phyloP scores from a whole-genome alignment of 2,329 filamentous ascomycete species.

The Alternaria arbusti region DNA sequence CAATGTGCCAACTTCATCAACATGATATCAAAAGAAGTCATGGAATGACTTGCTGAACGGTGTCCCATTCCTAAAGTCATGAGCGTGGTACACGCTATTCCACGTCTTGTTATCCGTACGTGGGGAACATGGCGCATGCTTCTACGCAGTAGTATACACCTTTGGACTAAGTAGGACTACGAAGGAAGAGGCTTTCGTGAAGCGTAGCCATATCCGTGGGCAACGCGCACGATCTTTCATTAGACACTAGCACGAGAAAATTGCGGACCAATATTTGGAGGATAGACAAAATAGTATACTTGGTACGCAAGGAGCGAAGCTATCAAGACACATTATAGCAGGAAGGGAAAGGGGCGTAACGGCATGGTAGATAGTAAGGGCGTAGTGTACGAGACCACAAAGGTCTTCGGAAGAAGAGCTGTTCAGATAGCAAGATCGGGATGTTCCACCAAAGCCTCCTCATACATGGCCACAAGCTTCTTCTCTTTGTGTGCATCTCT shows the following conservation, averaged over 20 bases:
- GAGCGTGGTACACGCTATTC: not conserved
- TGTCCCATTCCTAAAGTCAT: not conserved
- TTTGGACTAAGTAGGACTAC: not conserved
- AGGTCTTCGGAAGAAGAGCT: not conserved
- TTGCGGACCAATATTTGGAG: not conserved
- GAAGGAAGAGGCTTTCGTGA: not conserved
- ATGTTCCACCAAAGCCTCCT: not conserved
- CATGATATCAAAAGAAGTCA: not conserved
- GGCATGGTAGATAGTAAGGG: fast-evolving
- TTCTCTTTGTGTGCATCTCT: slow-evolving; percentile 1
- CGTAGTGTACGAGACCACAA: no score
- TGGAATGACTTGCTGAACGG: not conserved
- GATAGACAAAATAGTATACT: not conserved
- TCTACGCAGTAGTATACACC: not conserved
- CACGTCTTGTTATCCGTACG: not conserved
- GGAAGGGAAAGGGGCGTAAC: no score
- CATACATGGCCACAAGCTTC: not conserved
- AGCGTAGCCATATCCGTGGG: not conserved
- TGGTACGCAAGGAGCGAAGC: not conserved
- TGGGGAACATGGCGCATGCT: not conserved
- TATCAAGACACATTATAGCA: not conserved
- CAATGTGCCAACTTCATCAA: not conserved
- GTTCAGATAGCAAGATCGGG: not conserved
- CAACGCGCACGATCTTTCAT: not conserved
- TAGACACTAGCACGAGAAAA: not conserved